phyloP scores from a whole-genome alignment of 192 early-diverging fungal genomes.

The Physocladia obscura region DNA sequence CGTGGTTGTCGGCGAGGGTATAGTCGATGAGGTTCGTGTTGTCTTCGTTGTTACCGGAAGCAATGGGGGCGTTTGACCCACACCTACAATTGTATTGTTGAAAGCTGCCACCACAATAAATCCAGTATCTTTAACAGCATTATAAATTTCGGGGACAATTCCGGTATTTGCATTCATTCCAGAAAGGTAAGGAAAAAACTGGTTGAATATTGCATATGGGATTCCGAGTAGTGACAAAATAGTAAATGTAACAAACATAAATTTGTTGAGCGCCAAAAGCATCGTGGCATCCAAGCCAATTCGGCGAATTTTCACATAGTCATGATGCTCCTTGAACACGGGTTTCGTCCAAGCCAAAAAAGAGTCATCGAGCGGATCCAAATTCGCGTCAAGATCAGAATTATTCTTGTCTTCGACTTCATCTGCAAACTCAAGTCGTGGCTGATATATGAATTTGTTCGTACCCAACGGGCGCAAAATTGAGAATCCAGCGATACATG shows the following conservation, averaged over 20 bases:
- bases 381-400: not conserved
- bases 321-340: not conserved
- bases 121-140: not conserved
- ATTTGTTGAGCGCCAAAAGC: constrained; percentile 6
- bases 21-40: not conserved
- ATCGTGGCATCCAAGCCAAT: constrained; percentile 19
- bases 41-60: not conserved
- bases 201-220: constrained; percentile 13
- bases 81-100: not conserved
- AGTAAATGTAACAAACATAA: constrained; percentile 10
- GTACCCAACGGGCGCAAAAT: not conserved
- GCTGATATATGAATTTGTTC: constrained; percentile 2
- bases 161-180: not conserved
- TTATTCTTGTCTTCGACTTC: too few species aligned
- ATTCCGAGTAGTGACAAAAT: not conserved
- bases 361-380: not conserved
- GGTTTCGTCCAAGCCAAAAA: constrained; percentile 12
- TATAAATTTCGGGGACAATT: not conserved
- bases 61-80: not conserved
- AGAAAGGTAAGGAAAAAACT: not conserved
- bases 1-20: not conserved
- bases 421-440: constrained; percentile 5
- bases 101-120: not conserved
- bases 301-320: not conserved
- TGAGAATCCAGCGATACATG: not conserved